Percentiles rank a stretch among this genome's conserved stretches.
phyloP scores from a whole-genome alignment of 2,329 filamentous ascomycete species.

The Dothistroma septosporum region DNA sequence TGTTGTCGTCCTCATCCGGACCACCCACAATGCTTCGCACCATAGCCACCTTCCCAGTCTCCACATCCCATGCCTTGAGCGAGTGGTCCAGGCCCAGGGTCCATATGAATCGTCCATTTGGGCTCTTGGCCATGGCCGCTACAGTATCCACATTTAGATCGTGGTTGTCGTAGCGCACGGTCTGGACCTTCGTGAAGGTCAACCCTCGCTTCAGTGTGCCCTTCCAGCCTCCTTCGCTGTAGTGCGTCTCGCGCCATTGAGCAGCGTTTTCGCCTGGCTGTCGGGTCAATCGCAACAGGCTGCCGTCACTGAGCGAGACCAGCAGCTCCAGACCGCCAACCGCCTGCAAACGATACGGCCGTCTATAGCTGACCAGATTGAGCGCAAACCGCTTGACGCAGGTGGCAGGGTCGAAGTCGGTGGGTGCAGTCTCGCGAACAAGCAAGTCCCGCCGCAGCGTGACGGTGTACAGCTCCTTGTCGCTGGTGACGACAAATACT shows the following conservation, averaged over 20 bases:
- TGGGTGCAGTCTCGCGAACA: conserved; percentile 51
- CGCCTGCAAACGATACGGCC: conserved; percentile 75
- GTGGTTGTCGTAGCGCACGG: conserved; percentile 59
- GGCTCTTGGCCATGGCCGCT: conserved; percentile 53
- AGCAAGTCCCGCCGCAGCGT: conserved; percentile 81
- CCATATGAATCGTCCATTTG: conserved; percentile 56
- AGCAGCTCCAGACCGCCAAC: conserved; percentile 69
- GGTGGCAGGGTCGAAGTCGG: conserved; percentile 69
- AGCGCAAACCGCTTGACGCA: conserved; percentile 72
- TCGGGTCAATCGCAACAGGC: conserved; percentile 66
- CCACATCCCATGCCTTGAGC: conserved; percentile 82
- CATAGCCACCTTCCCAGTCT: conserved; percentile 71
- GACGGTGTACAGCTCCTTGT: conserved; percentile 78
- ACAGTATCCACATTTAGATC: conserved; percentile 66
- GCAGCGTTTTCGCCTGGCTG: conserved; percentile 51
- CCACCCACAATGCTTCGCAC: conserved; percentile 74
- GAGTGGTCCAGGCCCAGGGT: conserved; percentile 86
- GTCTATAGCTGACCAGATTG: conserved; percentile 70
- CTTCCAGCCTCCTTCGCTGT: conserved; percentile 67
- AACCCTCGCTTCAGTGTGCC: conserved; percentile 60
- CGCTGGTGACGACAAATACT: conserved; percentile 73
- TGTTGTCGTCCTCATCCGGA: conserved; percentile 38
- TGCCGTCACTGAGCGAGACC: conserved; percentile 75
- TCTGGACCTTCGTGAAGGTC: conserved; percentile 58
- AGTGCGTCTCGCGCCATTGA: conserved; percentile 67